A percentile compares a stretch with the other conserved stretches of the same genome.
phyloP scores from a whole-genome alignment of 2,329 filamentous ascomycete genomes.

The Microsporum canis region DNA sequence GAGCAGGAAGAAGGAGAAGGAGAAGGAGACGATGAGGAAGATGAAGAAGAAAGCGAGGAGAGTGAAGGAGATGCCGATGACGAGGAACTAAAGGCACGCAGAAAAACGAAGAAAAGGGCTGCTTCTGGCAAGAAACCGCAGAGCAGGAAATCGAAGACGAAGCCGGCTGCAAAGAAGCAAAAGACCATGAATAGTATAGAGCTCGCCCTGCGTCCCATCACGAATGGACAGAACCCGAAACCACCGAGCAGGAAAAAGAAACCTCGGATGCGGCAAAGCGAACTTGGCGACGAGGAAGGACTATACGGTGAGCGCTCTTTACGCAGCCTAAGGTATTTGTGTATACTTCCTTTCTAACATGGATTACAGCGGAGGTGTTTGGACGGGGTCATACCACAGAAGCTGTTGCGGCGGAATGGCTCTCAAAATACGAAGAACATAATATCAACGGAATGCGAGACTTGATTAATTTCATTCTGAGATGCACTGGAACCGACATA shows the following conservation, averaged over 20 bases:
- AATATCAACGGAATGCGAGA: slow-evolving; percentile 46
- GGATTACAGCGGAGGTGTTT: slow-evolving; percentile 46
- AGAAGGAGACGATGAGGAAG: slow-evolving; percentile 19
- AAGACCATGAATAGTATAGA: slow-evolving; percentile 42
- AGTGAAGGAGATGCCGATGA: slow-evolving; percentile 19
- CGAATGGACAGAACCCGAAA: slow-evolving; percentile 33
- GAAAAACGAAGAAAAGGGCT: slow-evolving; percentile 27
- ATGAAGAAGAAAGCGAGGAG: slow-evolving; percentile 25
- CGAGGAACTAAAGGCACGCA: slow-evolving; percentile 24
- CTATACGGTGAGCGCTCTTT: slow-evolving; percentile 42
- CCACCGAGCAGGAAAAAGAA: slow-evolving; percentile 40
- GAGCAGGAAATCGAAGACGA: slow-evolving; percentile 27
- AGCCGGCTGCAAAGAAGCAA: slow-evolving; percentile 41
- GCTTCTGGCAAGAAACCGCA: slow-evolving; percentile 41
- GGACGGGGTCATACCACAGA: slow-evolving; percentile 44
- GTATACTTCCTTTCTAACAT: not conserved
- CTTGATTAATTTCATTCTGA: slow-evolving; percentile 51
- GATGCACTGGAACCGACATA: slow-evolving; percentile 66
- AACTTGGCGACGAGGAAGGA: slow-evolving; percentile 42
- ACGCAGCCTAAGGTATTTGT: slow-evolving; percentile 1
- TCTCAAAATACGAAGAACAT: slow-evolving; percentile 45
- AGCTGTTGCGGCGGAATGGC: slow-evolving; percentile 47
- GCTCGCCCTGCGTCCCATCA: slow-evolving; percentile 45
- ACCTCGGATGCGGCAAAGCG: slow-evolving; percentile 41
- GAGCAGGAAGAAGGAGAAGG: slow-evolving; percentile 23